These are phyloP conservation scores for Polyrhizophydium stewartii DNA, from an alignment of 371 early-diverging fungal genomes.

Conservation along the genomic window DNA sequence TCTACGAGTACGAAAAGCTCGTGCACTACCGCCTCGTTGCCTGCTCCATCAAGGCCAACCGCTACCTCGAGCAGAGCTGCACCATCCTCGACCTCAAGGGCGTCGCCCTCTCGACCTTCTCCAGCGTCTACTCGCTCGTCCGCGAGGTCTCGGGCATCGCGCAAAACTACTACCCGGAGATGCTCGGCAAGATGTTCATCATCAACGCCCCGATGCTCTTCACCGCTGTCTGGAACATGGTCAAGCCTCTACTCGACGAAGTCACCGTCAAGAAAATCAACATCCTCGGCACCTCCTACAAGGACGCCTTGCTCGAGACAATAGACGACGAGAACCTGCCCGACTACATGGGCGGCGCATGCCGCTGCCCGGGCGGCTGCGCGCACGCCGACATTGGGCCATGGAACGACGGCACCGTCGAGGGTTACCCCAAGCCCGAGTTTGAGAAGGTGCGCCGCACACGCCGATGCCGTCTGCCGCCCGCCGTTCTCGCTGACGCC, in stretches of 20 bases:
- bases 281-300: conserved; percentile 52
- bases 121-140: conserved; percentile 51
- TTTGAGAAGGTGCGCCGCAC: conserved; percentile 34
- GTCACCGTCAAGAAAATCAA: conserved; percentile 66
- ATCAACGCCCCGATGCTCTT: conserved; percentile 73
- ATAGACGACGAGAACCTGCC: conserved; percentile 60
- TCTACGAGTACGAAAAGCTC: conserved; percentile 63
- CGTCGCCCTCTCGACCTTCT: conserved; percentile 54
- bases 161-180: conserved; percentile 77
- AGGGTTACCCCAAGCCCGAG: conserved; percentile 35
- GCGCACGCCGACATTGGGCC: conserved; percentile 38
- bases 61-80: conserved; percentile 61
- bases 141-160: conserved; percentile 60
- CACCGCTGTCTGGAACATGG: conserved; percentile 61
- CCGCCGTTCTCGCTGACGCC: no score
- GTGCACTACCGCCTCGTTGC: conserved; percentile 55
- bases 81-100: conserved; percentile 71
- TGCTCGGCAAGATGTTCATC: conserved; percentile 68
- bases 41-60: conserved; percentile 47
- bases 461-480: no score
- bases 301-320: conserved; percentile 46
- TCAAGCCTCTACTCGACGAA: conserved; percentile 66
- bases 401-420: conserved; percentile 43
- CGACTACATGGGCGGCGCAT: conserved; percentile 51
- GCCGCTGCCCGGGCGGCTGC: conserved; percentile 52